Conservation (phyloP, 371 early-diverging fungal genomes). For the Mortierella sp. region DNA sequence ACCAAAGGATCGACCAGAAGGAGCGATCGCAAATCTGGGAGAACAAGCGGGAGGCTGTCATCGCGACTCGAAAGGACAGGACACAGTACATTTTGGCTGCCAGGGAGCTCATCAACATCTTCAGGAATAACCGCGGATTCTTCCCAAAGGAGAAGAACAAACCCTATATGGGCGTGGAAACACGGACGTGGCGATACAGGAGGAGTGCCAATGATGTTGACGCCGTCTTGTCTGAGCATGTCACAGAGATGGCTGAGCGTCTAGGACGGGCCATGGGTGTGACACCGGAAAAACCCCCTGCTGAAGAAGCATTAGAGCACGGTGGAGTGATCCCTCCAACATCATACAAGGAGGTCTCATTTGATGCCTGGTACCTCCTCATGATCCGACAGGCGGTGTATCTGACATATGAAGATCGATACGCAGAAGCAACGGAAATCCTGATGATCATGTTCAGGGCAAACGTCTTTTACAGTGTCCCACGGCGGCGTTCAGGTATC, state of each 20-base stretch:
- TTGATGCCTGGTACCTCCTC: conserved; percentile 71
- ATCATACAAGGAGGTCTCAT: conserved; percentile 61
- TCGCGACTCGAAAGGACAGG: conserved; percentile 46
- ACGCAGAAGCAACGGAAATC: conserved; percentile 70
- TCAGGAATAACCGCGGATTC: conserved; percentile 63
- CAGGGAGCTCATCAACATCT: conserved; percentile 61
- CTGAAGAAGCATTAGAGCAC: conserved; percentile 4
- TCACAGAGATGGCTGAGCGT: conserved; percentile 37
- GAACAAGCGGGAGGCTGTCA: conserved; percentile 40
- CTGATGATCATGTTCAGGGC: conserved; percentile 68
- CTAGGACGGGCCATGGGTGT: conserved; percentile 40
- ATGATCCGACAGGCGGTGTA: conserved; percentile 74
- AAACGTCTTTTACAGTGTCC: conserved; percentile 75
- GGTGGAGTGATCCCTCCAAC: conserved; percentile 14
- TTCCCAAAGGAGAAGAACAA: conserved; percentile 59
- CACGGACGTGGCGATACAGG: conserved; percentile 38
- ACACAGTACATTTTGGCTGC: conserved; percentile 65
- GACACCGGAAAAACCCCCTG: not conserved
- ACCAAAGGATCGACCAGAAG: conserved; percentile 37
- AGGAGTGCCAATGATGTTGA: conserved; percentile 22
- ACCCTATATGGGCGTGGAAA: conserved; percentile 40
- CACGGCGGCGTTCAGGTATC: conserved; percentile 57
- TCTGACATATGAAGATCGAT: conserved; percentile 65
- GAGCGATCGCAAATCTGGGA: conserved; percentile 37
- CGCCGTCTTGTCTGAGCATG: conserved; percentile 38